Evolutionary conservation across 805 yeast genomes (phyloP), one percentile per base, ranked within the genome.

Genomic region (Metschnikowia corniflorae): DNA sequence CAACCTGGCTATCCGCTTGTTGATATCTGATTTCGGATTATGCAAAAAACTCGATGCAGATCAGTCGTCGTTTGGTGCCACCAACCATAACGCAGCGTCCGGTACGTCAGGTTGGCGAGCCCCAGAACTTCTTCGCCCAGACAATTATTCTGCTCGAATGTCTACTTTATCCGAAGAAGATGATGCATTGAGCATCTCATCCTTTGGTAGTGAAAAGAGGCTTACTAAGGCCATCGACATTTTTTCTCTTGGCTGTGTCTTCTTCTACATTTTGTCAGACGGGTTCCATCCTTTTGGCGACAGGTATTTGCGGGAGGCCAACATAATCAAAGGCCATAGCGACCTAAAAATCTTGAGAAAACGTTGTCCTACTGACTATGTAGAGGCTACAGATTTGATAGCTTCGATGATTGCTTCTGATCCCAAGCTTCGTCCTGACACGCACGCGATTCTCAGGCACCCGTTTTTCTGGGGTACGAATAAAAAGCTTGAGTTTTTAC

Each of bases 41-140:
- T 93, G 98, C 57, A 89, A 91, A 55, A 85, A 84, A 54, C 65
- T 93, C 34, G 98, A 93, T 44, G 77, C 80, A 12, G 97, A 88
- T 50, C 96, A 93, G 59, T 84, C 95, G 2, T 86, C 96, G 2
- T 91, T 91, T 59, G 74, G 91, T 44, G 95, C 96, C 0, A 91
- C 96, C 0, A 82, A 93, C 0, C 88, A 86, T 22, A 81, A 87
- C 51, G 94, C 95, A 14, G 95, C 97, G 0, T 63, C 63, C 43
- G 98, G 98, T 2, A 93, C 98, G 0, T 77, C 93, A 3, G 99
- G 99, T 3, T 93, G 98, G 98, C 75, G 97, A 50, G 97, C 99
- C 0, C 98, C 98, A 0, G 98, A 93, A 53, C 59, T 86, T 22
- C 61, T 86, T 24, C 57, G 74, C 16, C 47, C 46, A 9, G 61